Evolutionary conservation across 2,329 filamentous ascomycete species (phyloP), one percentile per base, ranked within the genome.

Genomic region (Epichloe glyceriae): DNA sequence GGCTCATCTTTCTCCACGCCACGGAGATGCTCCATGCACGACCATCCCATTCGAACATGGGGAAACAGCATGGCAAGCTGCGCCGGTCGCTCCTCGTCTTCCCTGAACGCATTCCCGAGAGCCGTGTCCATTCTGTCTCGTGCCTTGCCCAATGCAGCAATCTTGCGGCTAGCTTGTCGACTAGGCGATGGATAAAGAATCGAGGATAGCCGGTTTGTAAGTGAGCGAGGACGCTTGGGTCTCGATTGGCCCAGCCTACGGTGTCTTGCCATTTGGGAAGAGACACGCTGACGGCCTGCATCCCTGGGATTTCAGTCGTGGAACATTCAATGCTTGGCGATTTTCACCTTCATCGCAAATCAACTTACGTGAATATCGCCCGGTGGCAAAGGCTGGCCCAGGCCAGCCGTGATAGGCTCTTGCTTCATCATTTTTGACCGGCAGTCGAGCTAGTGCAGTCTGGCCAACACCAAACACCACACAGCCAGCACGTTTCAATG

Each of bases 261-360:
- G 57, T 58, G n/a, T 63, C 57, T 53, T 52, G 50, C 62, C 60
- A 64, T 33, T 52, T 57, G 3, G 61, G 62, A n/a, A 64, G 58
- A 11, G 58, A 64, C 8, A 64, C 62, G 50, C 62, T 64, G 33
- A 63, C 53, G 17, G 55, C 60, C 61, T 64, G 7, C n/a, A 10
- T 22, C 10, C 6, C 19, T 38, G 34, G 22, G 2, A 3, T 4
- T 1, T 14, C 22, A 15, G 12, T 17, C 20, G 19, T 17, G 6
- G 10, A 15, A 5, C 15, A 30, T 3, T n/a, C 8, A 47, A 17
- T 4, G 14, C n/a, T 5, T 20, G 5, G 20, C 10, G 3, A 3
- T 5, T 19, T 14, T 4, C 10, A 22, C 20, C 40, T 42, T 12
- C 2, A 22, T 20, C 17, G 19, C 1, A 46, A 2, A 17, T 12